These are phyloP conservation scores for Trichoderma simmonsii DNA, from an alignment of 2,329 filamentous ascomycete species.

Conservation along the genomic window DNA sequence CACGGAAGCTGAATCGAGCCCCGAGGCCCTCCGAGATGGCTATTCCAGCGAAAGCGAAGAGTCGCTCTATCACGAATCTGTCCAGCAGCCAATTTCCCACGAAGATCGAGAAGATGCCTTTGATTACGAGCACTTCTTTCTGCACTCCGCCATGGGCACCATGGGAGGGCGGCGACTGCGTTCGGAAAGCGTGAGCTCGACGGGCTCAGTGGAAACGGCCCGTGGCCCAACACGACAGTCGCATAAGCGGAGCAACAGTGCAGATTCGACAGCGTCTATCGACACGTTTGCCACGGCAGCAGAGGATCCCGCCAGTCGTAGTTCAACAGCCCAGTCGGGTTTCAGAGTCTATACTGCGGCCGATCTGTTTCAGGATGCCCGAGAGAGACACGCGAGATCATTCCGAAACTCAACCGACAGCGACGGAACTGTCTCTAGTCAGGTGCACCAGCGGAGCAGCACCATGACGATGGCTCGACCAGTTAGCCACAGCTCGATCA, in stretches of 20 bases:
- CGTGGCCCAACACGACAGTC: constrained; percentile 40
- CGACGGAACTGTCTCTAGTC: constrained; percentile 25
- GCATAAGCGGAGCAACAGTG: constrained; percentile 42
- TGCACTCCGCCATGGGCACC: constrained; percentile 86
- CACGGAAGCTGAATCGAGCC: constrained; percentile 36
- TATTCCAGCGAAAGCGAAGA: constrained; percentile 62
- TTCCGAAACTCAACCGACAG: constrained; percentile 29
- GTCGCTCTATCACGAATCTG: constrained; percentile 60
- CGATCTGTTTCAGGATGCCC: constrained; percentile 24
- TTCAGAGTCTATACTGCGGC: constrained; percentile 24
- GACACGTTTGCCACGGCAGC: constrained; percentile 57
- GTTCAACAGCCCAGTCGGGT: constrained; percentile 25
- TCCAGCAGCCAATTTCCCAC: constrained; percentile 66
- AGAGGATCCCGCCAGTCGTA: constrained; percentile 45
- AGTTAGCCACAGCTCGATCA: constrained; percentile 38
- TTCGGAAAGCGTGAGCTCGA: constrained; percentile 54
- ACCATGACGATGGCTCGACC: constrained; percentile 43
- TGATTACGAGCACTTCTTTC: constrained; percentile 93
- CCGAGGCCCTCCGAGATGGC: constrained; percentile 36
- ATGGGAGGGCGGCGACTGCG: constrained; percentile 51
- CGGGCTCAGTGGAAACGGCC: constrained; percentile 61
- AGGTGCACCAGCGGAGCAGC: constrained; percentile 27
- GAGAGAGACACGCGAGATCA: constrained; percentile 25
- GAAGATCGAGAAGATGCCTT: constrained; percentile 94
- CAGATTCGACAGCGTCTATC: constrained; percentile 48